Conservation (phyloP, 495 filamentous ascomycete species). For the Cairneyella variabilis region DNA sequence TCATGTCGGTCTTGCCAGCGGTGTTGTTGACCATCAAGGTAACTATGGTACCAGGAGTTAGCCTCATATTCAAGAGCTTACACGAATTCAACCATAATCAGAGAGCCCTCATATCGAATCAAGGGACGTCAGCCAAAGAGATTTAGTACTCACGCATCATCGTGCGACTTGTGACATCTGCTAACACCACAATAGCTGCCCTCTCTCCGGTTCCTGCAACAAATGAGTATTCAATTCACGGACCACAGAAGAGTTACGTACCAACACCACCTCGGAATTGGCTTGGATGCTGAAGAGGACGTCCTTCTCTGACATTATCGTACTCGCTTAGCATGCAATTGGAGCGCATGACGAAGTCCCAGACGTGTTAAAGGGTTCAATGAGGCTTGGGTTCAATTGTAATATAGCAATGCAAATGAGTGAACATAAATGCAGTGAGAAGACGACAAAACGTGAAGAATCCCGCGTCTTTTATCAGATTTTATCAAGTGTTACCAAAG, state of each 20-base stretch:
- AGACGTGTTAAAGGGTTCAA: slow-evolving; percentile 20
- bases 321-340: slow-evolving; percentile 30
- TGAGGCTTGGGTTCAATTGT: slow-evolving; percentile 1
- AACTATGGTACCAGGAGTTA: slow-evolving; percentile 11
- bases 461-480: too few relatives aligned
- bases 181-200: slow-evolving; percentile 1
- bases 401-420: neutral
- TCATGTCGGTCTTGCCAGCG: slow-evolving; percentile 3
- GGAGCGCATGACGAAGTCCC: slow-evolving; percentile 29
- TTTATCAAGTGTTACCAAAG: too few relatives aligned
- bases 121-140: too few relatives aligned
- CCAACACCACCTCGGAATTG: slow-evolving; percentile 9
- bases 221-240: neutral
- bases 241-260: neutral
- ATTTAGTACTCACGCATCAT: too few relatives aligned
- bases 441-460: neutral
- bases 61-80: too few relatives aligned
- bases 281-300: slow-evolving; percentile 12
- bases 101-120: too few relatives aligned
- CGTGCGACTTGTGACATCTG: slow-evolving; percentile 14
- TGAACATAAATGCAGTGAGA: neutral
- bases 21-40: slow-evolving; percentile 14
- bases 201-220: slow-evolving; percentile 1
- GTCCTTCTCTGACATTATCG: slow-evolving; percentile 24
- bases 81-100: too few relatives aligned